phyloP scores from a whole-genome alignment of 352 stramenopile species.

The Phytophthora constricta region DNA sequence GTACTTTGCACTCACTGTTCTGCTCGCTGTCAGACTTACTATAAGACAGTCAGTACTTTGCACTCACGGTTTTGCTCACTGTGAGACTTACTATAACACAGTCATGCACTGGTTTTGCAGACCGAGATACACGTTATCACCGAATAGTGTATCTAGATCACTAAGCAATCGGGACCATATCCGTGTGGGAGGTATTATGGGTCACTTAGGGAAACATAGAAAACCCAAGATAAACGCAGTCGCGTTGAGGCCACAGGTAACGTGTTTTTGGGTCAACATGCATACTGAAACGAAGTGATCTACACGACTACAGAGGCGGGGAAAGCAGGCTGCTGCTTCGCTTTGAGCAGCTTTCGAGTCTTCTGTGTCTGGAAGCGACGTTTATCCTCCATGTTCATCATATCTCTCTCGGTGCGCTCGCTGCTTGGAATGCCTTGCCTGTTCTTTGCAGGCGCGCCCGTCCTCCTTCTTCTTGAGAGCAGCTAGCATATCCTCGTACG shows the following conservation, averaged over 20 bases:
- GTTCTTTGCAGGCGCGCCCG: not conserved
- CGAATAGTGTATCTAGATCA: not conserved
- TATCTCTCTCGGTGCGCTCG: not conserved
- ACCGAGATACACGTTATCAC: not conserved
- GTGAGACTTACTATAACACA: too few relatives aligned
- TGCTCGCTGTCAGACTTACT: too few relatives aligned
- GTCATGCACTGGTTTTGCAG: not conserved
- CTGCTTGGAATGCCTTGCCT: not conserved
- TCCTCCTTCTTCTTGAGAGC: not conserved
- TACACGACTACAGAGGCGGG: not conserved
- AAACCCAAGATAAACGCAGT: not conserved
- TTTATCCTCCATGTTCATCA: not conserved
- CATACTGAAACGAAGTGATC: not conserved
- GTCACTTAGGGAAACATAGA: not conserved
- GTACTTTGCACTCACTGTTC: not conserved
- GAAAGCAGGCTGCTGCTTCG: not conserved
- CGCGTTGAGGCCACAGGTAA: not conserved
- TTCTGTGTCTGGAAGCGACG: not conserved
- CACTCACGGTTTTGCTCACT: too few relatives aligned
- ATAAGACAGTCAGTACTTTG: too few relatives aligned
- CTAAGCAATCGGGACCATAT: not conserved
- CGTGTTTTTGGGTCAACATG: not conserved
- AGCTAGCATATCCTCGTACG: too few relatives aligned
- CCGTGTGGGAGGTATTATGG: not conserved
- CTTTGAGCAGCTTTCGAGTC: not conserved